Evolutionary conservation across 2,329 filamentous ascomycete species (phyloP).

Genomic region (Exophiala viscosa): DNA sequence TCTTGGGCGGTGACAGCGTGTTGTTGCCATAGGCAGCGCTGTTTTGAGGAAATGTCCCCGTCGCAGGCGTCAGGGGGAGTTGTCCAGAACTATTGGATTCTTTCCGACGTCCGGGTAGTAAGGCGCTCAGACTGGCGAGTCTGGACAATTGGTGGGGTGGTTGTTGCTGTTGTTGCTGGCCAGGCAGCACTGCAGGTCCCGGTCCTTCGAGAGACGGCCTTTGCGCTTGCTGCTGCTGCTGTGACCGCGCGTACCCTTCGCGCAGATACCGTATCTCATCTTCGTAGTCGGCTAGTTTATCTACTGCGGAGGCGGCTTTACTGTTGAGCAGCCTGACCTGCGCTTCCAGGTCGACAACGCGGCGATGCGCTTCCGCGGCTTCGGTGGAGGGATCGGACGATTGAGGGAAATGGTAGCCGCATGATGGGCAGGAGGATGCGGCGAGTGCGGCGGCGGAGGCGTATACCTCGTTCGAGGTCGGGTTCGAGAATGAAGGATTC

Average conservation of each 20-base stretch:
- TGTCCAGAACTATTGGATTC: conserved; percentile 8
- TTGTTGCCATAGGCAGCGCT: conserved; percentile 11
- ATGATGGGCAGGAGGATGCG: conserved; percentile 35
- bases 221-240: conserved; percentile 20
- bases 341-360: conserved; percentile 52
- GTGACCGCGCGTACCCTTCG: conserved; percentile 20
- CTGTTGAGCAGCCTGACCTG: conserved; percentile 52
- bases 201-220: conserved; percentile 11
- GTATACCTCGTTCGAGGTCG: conserved; percentile 6
- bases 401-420: conserved; percentile 35
- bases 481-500: conserved; percentile 7
- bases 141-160: conserved; percentile 28
- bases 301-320: conserved; percentile 51
- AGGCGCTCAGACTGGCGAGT: conserved; percentile 27
- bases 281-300: conserved; percentile 61
- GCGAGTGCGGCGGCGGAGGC: conserved; percentile 2
- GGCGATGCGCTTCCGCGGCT: conserved; percentile 36
- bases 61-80: conserved; percentile 39
- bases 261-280: conserved; percentile 55
- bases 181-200: conserved; percentile 1
- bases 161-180: conserved; percentile 14
- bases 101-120: conserved; percentile 28
- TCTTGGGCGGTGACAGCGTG: conserved; percentile 26
- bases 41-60: conserved; percentile 34
- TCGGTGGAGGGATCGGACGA: conserved; percentile 27